These are phyloP conservation scores for Hansenula sp. DNA, from an alignment of 1,139 yeast genomes.

Conservation along the genomic window DNA sequence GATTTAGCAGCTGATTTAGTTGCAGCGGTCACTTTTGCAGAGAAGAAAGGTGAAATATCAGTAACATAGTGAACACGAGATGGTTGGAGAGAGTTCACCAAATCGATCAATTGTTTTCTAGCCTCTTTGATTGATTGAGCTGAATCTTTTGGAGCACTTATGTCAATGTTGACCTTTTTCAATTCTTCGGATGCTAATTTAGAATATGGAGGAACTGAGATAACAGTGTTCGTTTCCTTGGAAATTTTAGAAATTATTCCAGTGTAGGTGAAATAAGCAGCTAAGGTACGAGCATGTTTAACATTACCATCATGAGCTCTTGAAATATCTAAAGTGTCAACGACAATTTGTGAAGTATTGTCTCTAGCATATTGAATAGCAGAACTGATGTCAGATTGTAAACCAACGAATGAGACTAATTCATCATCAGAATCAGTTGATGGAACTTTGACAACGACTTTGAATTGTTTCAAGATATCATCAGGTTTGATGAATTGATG, in stretches of 20 bases:
- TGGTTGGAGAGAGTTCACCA: conserved; percentile 74
- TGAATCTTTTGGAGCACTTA: conserved; percentile 38
- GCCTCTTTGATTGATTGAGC: conserved; percentile 44
- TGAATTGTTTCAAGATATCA: conserved; percentile 46
- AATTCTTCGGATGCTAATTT: conserved; percentile 31
- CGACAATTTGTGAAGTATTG: conserved; percentile 50
- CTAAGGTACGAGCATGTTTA: conserved; percentile 70
- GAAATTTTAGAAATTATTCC: conserved; percentile 40
- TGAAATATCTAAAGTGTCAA: conserved; percentile 75
- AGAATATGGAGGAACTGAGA: conserved; percentile 51
- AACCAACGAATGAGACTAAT: conserved; percentile 65
- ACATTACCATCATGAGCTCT: conserved; percentile 83
- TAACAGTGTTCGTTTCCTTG: conserved; percentile 42
- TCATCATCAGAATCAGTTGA: conserved; percentile 32
- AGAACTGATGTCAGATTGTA: conserved; percentile 44
- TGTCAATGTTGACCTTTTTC: conserved; percentile 34
- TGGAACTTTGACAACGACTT: conserved; percentile 67
- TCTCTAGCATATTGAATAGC: conserved; percentile 58
- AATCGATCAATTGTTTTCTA: conserved; percentile 66
- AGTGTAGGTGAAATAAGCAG: conserved; percentile 57
- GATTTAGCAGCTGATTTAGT: conserved; percentile 44
- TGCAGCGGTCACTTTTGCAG: conserved; percentile 40
- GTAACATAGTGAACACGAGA: conserved; percentile 51
- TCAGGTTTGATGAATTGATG: conserved; percentile 45
- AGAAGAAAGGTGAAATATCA: conserved; percentile 71